Evolutionary conservation across 305 asterid species (phyloP).

Genomic region (Plantago coronopus): DNA sequence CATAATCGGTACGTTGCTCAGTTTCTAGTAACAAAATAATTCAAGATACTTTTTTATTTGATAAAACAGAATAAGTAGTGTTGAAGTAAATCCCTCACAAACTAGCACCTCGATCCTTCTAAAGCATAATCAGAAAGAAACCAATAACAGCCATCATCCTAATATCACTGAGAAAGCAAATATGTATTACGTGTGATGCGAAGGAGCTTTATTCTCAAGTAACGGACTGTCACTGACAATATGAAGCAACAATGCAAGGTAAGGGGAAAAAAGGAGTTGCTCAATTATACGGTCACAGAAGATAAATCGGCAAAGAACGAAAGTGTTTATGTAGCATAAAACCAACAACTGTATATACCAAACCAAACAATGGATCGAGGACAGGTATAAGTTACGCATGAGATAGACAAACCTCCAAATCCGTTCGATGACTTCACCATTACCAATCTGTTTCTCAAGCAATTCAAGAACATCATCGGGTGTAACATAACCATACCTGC

Average conservation of each 20-base stretch:
- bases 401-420: conserved; percentile 72
- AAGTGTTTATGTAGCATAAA: too few relatives aligned
- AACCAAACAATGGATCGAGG: neutral
- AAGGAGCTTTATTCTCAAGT: neutral
- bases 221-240: too few relatives aligned
- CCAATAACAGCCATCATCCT: too few relatives aligned
- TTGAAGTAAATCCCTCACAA: neutral
- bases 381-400: neutral
- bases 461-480: conserved; percentile 76
- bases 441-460: conserved; percentile 71
- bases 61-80: neutral
- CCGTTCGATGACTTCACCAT: conserved; percentile 67
- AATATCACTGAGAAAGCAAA: neutral
- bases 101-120: neutral
- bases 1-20: neutral
- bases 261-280: neutral
- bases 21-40: too few relatives aligned
- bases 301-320: neutral
- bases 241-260: neutral
- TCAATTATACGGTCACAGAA: neutral
- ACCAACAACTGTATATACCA: conserved; percentile 6
- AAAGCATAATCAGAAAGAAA: too few relatives aligned
- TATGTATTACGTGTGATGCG: neutral
- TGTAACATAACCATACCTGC: conserved; percentile 95
- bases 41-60: neutral